These are phyloP conservation scores for Suillus spraguei DNA, from an alignment of 768 basidiomycete species.

Conservation along the genomic window DNA sequence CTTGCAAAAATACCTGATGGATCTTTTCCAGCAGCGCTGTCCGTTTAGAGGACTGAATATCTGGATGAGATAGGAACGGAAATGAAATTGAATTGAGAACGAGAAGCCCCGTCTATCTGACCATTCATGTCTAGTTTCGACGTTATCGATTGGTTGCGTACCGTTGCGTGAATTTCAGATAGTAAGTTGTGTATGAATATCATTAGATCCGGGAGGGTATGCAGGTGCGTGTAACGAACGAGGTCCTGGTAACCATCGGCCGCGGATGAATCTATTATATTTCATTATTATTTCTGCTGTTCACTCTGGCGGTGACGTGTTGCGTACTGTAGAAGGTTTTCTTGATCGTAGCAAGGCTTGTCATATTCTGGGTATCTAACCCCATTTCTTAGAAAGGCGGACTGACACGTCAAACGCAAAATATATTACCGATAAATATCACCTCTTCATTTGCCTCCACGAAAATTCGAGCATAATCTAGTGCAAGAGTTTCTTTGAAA, in stretches of 20 bases:
- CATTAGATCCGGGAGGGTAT: slow-evolving; percentile 56
- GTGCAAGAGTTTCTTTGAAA: slow-evolving; percentile 59
- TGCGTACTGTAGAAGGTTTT: slow-evolving; percentile 26
- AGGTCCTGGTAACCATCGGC: slow-evolving; percentile 26
- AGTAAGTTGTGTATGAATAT: slow-evolving; percentile 58
- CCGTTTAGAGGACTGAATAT: slow-evolving; percentile 41
- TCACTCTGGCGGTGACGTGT: background rate
- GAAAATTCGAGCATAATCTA: slow-evolving; percentile 51
- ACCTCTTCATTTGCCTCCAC: slow-evolving; percentile 51
- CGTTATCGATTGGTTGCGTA: slow-evolving; percentile 30
- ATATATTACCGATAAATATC: slow-evolving; percentile 61
- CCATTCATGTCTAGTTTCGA: background rate
- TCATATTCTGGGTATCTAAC: slow-evolving; percentile 54
- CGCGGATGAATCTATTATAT: slow-evolving; percentile 46
- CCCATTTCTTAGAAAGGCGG: slow-evolving; percentile 12
- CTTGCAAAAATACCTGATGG: slow-evolving; percentile 53
- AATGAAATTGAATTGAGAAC: slow-evolving; percentile 70
- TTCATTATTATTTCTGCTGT: background rate
- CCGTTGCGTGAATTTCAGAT: slow-evolving; percentile 50
- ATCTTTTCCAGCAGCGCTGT: slow-evolving; percentile 50
- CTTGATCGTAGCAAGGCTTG: slow-evolving; percentile 36
- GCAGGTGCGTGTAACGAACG: slow-evolving; percentile 36
- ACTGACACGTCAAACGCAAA: background rate
- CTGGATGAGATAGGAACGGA: slow-evolving; percentile 56
- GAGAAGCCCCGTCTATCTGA: slow-evolving; percentile 54